Evolutionary conservation across 192 early-diverging fungal species (phyloP), one percentile per base, ranked within the genome.

Genomic region (Linnemannia elongata): DNA sequence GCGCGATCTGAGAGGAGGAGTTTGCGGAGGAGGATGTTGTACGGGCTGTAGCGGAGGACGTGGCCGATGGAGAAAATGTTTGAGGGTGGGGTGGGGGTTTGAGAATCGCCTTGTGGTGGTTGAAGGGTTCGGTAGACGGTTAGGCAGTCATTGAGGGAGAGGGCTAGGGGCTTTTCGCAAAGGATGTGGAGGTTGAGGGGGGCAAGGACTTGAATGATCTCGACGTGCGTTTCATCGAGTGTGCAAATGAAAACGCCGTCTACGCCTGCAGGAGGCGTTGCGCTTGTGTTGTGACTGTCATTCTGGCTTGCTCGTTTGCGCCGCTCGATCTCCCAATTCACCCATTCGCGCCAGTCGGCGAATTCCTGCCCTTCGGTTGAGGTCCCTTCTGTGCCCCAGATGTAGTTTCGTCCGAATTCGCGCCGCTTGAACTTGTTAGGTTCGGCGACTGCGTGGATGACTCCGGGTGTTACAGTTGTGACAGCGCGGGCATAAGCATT

Each of bases 121-220:
- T 83, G 57, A 74, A 77, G 45, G 84, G 63, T 44, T 55, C 47
- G 35, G 24, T 39, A 33, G 44, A 70, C 30, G 89, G 77, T 35
- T 89, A 90, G 75, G 91, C 94, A 95, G 44, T 93, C 92, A 17
- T 78, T 71, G 22, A 91, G 66, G 2, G 82, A 87, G 8, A 88
- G 82, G 4, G 94, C 89, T 92, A 95, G 93, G 12, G 94, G 94
- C 75, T 95, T 95, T 86, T 95, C 94, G 63, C 92, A 87, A 75
- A 95, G 71, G 33, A 95, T 93, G 74, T 94, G 89, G 79, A 94
- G 94, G 10, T 91, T 90, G 41, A 82, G 73, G 33, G 84, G 39
- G 55, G 92, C 92, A 81, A 95, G 90, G 15, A 75, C 84, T 12
- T 92, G 81, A 1, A 92, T 89, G 15, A 89, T 82, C 30, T 93